Evolutionary conservation across 2,329 filamentous ascomycete genomes (phyloP), one percentile per base, ranked within the genome.

Genomic region (Onygenales sp.): DNA sequence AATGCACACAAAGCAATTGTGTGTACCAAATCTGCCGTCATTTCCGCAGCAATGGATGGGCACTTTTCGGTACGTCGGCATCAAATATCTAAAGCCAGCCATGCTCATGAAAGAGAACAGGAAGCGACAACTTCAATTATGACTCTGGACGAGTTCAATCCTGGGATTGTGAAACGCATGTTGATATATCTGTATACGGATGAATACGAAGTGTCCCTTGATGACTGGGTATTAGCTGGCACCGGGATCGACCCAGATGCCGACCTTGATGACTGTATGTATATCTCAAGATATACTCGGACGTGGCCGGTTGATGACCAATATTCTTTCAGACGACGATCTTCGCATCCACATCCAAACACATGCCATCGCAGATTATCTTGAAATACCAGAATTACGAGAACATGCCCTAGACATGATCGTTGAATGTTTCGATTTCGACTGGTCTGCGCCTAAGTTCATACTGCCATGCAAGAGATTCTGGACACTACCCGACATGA

Each of bases 1-100:
- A 57, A 56, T 7, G 62, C 64, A 4, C 63, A 66, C 43, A 61
- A 61, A 50, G 35, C 48, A 5, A 56, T 64, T 13, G 50, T 66
- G 5, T 64, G 60, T 50, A 7, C 55, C 1, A 52, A 61, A 31
- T 65, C 63, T 6, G 36, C 57, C 0, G 58, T 64, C 21, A 52
- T 65, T 8, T 50, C 50, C 7, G 52, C 57, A 13, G 59, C 58
- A 13, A 50, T 61, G 42, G 57, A 58, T 48, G 53, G 57, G 54
- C 56, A 33, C 47, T 67, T 56, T 63, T 59, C 58, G 63, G 64
- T 57, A 64, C 44, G 31, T 39, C 43, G 11, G 27, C 9, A 9
- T 31, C 17, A 21, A 61, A 44, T 7, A 27, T 5, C 27, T 8
- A 7, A 11, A 13, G 8, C 32, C 17, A 3, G 10, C 10, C 21